phyloP scores from a whole-genome alignment of 2,329 filamentous ascomycete genomes.

The Albophoma yamanashiensis region DNA sequence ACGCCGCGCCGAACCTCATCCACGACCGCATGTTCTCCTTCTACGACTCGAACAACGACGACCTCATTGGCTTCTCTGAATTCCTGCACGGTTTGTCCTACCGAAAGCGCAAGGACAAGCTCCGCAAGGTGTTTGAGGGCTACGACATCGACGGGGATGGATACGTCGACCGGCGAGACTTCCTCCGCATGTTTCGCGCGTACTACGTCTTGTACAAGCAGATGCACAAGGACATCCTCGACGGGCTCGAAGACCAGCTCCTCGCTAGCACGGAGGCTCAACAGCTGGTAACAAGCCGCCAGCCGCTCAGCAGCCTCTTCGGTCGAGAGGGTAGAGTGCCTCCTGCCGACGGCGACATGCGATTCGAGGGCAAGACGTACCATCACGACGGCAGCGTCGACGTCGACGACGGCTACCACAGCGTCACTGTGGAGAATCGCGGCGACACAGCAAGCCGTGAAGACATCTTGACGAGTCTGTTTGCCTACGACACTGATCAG shows the following conservation, averaged over 20 bases:
- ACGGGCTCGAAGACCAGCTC: conserved; percentile 67
- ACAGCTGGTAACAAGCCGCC: conserved; percentile 63
- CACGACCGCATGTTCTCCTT: conserved; percentile 96
- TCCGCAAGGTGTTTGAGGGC: conserved; percentile 69
- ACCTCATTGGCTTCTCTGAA: conserved; percentile 83
- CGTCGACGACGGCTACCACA: conserved; percentile 45
- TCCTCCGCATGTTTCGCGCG: conserved; percentile 81
- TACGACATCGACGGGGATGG: conserved; percentile 89
- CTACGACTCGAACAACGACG: conserved; percentile 85
- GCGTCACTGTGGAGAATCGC: conserved; percentile 48
- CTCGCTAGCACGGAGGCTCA: conserved; percentile 66
- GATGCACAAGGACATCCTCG: conserved; percentile 74
- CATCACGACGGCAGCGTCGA: conserved; percentile 53
- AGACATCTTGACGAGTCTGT: conserved; percentile 46
- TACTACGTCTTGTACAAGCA: conserved; percentile 89
- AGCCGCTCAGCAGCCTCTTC: conserved; percentile 65
- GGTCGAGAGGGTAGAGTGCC: conserved; percentile 63
- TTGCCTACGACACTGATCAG: conserved; percentile 25
- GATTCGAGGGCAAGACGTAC: conserved; percentile 56
- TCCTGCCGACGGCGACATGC: conserved; percentile 42
- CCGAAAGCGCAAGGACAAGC: conserved; percentile 55
- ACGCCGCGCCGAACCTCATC: conserved; percentile 75
- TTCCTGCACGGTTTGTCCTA: conserved; percentile 77
- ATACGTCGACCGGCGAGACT: conserved; percentile 75
- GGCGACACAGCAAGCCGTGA: conserved; percentile 51